These are phyloP conservation scores for Mycogone perniciosa DNA, from an alignment of 2,329 filamentous ascomycete species.

Conservation along the genomic window DNA sequence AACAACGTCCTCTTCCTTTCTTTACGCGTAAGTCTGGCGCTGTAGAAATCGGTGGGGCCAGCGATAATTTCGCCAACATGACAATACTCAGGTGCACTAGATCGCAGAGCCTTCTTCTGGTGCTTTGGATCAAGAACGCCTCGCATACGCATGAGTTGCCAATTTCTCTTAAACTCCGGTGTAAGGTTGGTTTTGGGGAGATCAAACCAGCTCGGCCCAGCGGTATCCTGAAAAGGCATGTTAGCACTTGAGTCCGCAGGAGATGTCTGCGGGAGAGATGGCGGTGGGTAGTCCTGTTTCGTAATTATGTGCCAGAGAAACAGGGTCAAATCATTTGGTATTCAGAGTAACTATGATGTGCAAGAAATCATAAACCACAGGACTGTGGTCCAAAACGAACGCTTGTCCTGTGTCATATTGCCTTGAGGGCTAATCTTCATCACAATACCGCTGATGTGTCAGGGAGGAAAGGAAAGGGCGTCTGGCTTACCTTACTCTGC, in stretches of 20 bases:
- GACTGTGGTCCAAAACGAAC: slow-evolving; percentile 38
- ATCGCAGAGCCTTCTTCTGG: slow-evolving; percentile 82
- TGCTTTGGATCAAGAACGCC: slow-evolving; percentile 84
- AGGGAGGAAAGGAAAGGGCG: slow-evolving; percentile 8
- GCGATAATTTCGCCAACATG: slow-evolving; percentile 85
- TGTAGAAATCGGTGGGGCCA: slow-evolving; percentile 83
- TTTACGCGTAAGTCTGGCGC: slow-evolving; percentile 72
- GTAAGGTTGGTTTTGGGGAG: slow-evolving; percentile 80
- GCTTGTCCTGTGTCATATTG: slow-evolving; percentile 33
- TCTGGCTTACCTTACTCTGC: slow-evolving; percentile 23
- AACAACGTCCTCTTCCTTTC: slow-evolving; percentile 82
- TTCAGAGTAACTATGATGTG: slow-evolving; percentile 71
- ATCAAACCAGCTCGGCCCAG: slow-evolving; percentile 81
- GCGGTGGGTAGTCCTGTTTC: neutral
- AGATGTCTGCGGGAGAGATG: neutral
- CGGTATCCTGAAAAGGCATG: slow-evolving; percentile 42
- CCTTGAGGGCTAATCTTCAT: slow-evolving; percentile 36
- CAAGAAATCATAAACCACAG: slow-evolving; percentile 55
- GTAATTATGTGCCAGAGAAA: neutral
- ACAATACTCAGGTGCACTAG: slow-evolving; percentile 65
- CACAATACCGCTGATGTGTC: slow-evolving; percentile 20
- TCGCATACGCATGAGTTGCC: slow-evolving; percentile 85
- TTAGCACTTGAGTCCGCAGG: slow-evolving; percentile 14
- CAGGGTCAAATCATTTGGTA: slow-evolving; percentile 7
- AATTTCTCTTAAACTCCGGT: slow-evolving; percentile 77